Percentiles rank a stretch among this genome's conserved stretches.
These are phyloP conservation scores for Ehretia macrophylla DNA, from an alignment of 257 asterid species.

Conservation along the genomic window DNA sequence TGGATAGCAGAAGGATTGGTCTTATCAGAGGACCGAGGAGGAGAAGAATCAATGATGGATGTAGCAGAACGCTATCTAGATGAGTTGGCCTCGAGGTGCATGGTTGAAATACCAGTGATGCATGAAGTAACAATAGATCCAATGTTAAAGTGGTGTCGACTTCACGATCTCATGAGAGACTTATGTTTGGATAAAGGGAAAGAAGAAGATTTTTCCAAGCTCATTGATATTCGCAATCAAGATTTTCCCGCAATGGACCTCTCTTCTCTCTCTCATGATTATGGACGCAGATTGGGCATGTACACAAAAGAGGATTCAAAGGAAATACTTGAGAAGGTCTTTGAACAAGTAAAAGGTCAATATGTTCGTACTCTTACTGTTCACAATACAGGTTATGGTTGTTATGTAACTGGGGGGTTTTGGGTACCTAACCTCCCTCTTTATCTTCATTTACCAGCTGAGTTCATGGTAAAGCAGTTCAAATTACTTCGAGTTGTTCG, in stretches of 20 bases:
- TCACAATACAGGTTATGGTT: background rate
- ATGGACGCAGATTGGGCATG: background rate
- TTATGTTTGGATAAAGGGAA: slow-evolving; percentile 15
- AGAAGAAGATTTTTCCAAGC: slow-evolving; percentile 9
- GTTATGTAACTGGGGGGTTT: too few relatives aligned
- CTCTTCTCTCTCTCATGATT: background rate
- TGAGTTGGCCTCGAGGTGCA: slow-evolving; percentile 8
- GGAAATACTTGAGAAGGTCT: background rate
- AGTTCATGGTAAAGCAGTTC: background rate
- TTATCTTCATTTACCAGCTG: too few relatives aligned
- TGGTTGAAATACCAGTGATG: slow-evolving; percentile 8
- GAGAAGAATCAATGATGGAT: slow-evolving; percentile 12
- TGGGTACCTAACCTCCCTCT: too few relatives aligned
- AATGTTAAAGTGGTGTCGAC: slow-evolving; percentile 2
- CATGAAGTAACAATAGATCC: background rate
- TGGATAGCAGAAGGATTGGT: slow-evolving; percentile 9
- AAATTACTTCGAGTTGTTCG: slow-evolving; percentile 3
- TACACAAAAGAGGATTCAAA: too few relatives aligned
- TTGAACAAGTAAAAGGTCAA: background rate
- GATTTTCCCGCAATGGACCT: background rate
- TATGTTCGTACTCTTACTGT: background rate
- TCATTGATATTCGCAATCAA: background rate
- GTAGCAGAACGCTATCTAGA: slow-evolving; percentile 23
- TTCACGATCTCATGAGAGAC: slow-evolving; percentile 25
- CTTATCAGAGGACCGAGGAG: background rate